Conservation (phyloP, 139 green algal species). For the Closterium sp. region DNA sequence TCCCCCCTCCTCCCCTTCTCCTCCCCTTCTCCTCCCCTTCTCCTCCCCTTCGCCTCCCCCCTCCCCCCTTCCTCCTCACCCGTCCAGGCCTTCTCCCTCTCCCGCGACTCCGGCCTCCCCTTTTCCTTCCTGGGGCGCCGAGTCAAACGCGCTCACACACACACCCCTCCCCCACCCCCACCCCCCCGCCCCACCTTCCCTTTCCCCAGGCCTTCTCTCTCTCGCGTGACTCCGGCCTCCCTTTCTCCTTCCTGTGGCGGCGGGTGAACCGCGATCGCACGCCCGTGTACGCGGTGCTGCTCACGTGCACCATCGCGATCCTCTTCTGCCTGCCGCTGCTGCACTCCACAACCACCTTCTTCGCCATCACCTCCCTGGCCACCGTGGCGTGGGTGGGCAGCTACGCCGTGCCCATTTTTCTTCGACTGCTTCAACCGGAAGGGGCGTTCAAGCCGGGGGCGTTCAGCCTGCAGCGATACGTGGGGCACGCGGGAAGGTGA, state of each 20-base stretch:
- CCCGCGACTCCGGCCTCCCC: no score
- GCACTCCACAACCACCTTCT: background rate
- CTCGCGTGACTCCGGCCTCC: background rate
- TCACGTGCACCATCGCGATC: background rate
- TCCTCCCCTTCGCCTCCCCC: background rate
- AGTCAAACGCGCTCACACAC: no score
- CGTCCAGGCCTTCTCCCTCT: no score
- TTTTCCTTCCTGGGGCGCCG: no score
- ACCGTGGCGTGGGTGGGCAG: background rate
- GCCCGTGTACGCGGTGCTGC: background rate
- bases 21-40: background rate
- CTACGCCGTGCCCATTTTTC: background rate
- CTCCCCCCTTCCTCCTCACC: background rate
- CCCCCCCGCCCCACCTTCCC: background rate
- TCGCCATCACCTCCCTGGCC: conserved; percentile 2
- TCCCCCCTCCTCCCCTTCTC: background rate
- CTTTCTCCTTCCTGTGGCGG: background rate
- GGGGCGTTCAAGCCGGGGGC: background rate
- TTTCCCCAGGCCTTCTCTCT: background rate
- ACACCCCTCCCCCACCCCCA: background rate
- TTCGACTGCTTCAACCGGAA: background rate
- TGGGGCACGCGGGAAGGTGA: background rate
- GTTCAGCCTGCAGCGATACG: background rate
- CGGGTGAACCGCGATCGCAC: background rate
- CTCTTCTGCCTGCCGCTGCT: conserved; percentile 1